Evolutionary conservation across 441 rosid genomes (phyloP).

Genomic region (Aleurites moluccanus): DNA sequence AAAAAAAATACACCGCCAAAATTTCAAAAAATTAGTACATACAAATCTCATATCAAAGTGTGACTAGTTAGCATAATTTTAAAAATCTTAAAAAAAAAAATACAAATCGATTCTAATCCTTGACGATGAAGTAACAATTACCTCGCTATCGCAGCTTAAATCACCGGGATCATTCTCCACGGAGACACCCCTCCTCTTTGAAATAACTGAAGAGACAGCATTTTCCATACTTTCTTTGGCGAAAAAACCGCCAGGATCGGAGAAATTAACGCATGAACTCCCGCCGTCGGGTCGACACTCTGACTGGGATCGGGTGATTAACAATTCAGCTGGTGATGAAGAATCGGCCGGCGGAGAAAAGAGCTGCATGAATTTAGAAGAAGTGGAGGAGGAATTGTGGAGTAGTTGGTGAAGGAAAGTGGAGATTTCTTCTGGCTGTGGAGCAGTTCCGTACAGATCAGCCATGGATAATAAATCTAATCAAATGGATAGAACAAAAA

Average conservation of each 20-base stretch:
- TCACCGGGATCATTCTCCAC: conserved; percentile 36
- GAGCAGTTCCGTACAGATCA: conserved; percentile 44
- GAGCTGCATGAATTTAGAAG: conserved; percentile 33
- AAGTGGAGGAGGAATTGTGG: conserved; percentile 40
- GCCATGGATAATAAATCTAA: conserved; percentile 32
- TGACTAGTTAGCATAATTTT: background rate
- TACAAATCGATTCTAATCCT: background rate
- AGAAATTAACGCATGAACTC: conserved; percentile 33
- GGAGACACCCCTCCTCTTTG: conserved; percentile 30
- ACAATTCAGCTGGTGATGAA: conserved; percentile 16
- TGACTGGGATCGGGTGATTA: conserved; percentile 25
- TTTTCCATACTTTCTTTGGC: conserved; percentile 31
- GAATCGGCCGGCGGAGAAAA: conserved; percentile 16
- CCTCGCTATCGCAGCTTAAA: conserved; percentile 50
- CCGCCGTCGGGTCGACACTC: conserved; percentile 21
- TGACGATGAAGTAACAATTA: too few relatives aligned
- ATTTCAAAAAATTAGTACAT: background rate
- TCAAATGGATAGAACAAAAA: background rate
- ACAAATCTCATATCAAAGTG: background rate
- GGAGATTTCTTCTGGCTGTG: conserved; percentile 60
- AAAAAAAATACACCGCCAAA: background rate
- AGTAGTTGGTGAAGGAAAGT: conserved; percentile 53
- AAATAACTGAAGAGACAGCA: conserved; percentile 20
- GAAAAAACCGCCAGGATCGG: conserved; percentile 36
- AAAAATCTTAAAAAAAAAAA: too few relatives aligned